A percentile compares a stretch with the other conserved stretches of the same genome.
Conservation (phyloP, 2,329 filamentous ascomycete genomes). For the Drechslera avenae region DNA sequence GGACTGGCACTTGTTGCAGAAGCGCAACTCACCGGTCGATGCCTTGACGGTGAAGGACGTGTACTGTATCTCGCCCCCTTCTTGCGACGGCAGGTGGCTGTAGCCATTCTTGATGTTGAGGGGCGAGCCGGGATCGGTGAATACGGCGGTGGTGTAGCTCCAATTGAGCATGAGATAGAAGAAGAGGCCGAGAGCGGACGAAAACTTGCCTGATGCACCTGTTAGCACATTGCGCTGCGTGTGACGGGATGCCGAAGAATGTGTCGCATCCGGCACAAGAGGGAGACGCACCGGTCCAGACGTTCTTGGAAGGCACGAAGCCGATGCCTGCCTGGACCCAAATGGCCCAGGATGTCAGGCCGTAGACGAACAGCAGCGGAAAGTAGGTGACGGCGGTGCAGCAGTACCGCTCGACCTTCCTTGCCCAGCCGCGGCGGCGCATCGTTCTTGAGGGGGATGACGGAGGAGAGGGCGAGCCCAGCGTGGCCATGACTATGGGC, state of each 20-base stretch:
- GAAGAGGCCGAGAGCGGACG: conserved; percentile 67
- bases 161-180: conserved; percentile 83
- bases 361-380: conserved; percentile 87
- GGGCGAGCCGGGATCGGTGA: conserved; percentile 82
- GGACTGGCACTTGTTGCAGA: conserved; percentile 96
- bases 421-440: conserved; percentile 60
- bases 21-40: conserved; percentile 77
- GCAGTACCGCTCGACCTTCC: conserved; percentile 80
- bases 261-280: background rate
- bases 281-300: conserved; percentile 43
- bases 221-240: conserved; percentile 5
- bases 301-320: conserved; percentile 40
- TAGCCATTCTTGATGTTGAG: conserved; percentile 64
- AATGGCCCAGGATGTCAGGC: conserved; percentile 89
- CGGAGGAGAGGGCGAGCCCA: conserved; percentile 48
- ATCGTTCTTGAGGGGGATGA: conserved; percentile 46
- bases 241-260: background rate
- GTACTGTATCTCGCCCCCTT: conserved; percentile 58
- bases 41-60: conserved; percentile 91
- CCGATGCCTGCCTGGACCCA: conserved; percentile 83
- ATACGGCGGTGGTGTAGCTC: conserved; percentile 91
- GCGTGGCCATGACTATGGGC: conserved; percentile 44
- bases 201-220: conserved; percentile 48
- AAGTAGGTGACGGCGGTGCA: conserved; percentile 80
- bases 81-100: conserved; percentile 77